These are phyloP conservation scores for Adansonia madagascariensis DNA, from an alignment of 441 rosid genomes.

Conservation along the genomic window DNA sequence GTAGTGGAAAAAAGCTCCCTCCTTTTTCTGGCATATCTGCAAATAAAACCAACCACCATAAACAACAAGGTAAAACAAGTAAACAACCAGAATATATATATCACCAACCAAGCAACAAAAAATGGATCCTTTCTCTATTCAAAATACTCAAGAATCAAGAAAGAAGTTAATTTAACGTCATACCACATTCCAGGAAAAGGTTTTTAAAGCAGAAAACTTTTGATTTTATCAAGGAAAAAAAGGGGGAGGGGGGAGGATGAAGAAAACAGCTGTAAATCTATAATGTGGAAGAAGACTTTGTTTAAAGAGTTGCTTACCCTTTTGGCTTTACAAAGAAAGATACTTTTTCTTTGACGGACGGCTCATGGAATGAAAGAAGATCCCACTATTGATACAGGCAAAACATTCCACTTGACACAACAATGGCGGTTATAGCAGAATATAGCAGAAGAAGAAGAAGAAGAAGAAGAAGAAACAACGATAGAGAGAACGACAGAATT, in stretches of 20 bases:
- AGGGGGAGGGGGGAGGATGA: too few species aligned
- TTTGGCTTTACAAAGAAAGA: neutral
- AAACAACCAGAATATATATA: neutral
- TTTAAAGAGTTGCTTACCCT: neutral
- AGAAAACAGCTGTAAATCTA: neutral
- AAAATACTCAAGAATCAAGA: slow-evolving; percentile 1
- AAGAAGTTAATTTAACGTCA: neutral
- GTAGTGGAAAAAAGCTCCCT: slow-evolving; percentile 29
- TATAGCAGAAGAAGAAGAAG: too few species aligned
- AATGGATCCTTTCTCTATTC: neutral
- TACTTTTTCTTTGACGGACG: neutral
- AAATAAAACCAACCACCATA: slow-evolving; percentile 19
- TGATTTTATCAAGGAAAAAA: neutral
- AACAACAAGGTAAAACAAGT: neutral
- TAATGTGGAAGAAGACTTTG: neutral
- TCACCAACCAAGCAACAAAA: neutral
- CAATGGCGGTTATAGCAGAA: too few species aligned
- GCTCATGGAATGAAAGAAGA: neutral
- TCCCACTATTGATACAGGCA: too few species aligned
- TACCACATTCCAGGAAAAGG: neutral
- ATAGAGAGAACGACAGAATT: too few species aligned
- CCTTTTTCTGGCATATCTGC: slow-evolving; percentile 83
- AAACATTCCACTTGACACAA: too few species aligned
- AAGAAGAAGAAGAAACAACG: too few species aligned
- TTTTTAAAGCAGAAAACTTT: neutral